Evolutionary conservation across 331 rosid genomes (phyloP), one percentile per base, ranked within the genome.

Genomic region (Quercus tomentella): DNA sequence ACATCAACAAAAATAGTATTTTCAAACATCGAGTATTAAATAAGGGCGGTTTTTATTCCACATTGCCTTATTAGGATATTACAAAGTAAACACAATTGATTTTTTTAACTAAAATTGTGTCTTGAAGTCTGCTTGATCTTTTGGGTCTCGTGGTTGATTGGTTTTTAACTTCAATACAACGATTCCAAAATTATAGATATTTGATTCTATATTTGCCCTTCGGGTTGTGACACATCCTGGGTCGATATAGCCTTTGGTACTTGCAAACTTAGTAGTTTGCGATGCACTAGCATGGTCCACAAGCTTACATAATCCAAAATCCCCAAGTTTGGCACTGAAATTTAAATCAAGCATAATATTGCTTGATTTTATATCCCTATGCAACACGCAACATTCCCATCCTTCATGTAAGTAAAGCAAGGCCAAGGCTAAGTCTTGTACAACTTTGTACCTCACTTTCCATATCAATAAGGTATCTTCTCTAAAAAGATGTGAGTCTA

Each of bases 361-460:
- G 80, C 87, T 88, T 9, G 91, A 77, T 72, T 89, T 87, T 45
- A 89, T 86, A 73, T 89, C 91, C 54, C 89, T 84, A 12, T 86
- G 89, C 4, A 86, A 51, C 8, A 88, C 87, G 23, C 92, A 86
- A 31, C 72, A 65, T 2, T 82, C 88, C 35, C 82, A 86, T 55
- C 84, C 90, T 83, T 88, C 90, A 61, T 90, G 94, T 3, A 88
- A 77, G 75, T 88, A 90, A 4, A 81, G 54, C 37, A 90, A 55
- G 26, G 92, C 86, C 3, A 86, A 88, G 57, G 90, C 90, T 7
- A 90, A 41, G 31, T 86, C 91, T 66, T 35, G 22, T 7, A 76
- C 80, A 14, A 88, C 81, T n/a, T 82, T 84, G 26, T 82, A 82
- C 43, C 94, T 86, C 6, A 20, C 58, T 4, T 22, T 58, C 91